Base-by-base conservation (phyloP, 2,329 filamentous ascomycete genomes). In the Colletotrichum nymphaeae region DNA sequence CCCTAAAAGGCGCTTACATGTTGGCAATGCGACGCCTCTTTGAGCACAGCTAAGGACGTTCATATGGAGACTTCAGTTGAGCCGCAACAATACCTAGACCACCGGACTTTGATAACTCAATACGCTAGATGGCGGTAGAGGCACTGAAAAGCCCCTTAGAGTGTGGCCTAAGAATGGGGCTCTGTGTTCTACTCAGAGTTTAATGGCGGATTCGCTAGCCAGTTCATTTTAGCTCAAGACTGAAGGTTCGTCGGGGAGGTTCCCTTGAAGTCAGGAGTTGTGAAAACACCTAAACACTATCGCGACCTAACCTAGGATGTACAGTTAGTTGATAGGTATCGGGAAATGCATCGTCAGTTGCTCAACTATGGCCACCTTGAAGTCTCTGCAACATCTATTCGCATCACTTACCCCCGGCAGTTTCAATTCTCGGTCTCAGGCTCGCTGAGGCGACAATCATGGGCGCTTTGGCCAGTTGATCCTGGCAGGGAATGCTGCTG, bases 401-500 rank as follows among this genome's bases (percentile, higher is more conserved):
- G 8, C 28, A 35, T n/a, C 7, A n/a, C 6, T 22, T 32, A n/a
- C 42, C 42, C 32, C 32, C 32, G 0, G 32, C 9, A 9, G 11
- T 32, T 52, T n/a, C 12, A 6, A 35, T 6, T 16, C 4, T 22
- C 19, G 19, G n/a, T 53, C 19, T 22, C 14, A 19, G 32, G 12
- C 49, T 28, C 52, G 32, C 30, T 6, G 30, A 60, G 30, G 26
- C 1, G 28, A 22, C 32, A 35, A 35, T 12, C 5, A 19, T 24
- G 35, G 22, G 26, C 63, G 63, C 63, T 68, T 58, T 63, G 69
- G 37, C 69, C 63, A 63, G 46, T 37, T 57, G 16, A 53, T 24
- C 49, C 26, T 16, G 14, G 14, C 9, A 22, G n/a, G 46, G 28
- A 53, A 70, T 49, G 46, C 35, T 56, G 67, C 70, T 70, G 64